Evolutionary conservation across 352 stramenopile genomes (phyloP), one percentile per base, ranked within the genome.

Genomic region (Saprolegnia diclina): DNA sequence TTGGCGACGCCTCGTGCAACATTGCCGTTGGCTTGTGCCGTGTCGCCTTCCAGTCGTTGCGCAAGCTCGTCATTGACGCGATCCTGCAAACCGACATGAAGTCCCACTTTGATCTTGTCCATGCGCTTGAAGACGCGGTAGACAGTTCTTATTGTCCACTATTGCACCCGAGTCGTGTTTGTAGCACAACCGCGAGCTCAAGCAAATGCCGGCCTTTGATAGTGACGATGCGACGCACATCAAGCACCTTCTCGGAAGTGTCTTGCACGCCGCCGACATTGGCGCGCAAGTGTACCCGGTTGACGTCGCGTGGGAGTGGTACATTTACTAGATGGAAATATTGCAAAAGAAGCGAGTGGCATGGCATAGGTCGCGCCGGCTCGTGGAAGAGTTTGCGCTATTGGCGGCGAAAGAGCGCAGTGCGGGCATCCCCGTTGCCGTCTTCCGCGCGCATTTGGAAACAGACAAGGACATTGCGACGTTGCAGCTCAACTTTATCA

Each of bases 401-500:
- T 57, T 80, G 52, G 63, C 59, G 4, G 56, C 66, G 4, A 73
- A 73, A 26, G 72, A 79, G 37, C 59, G 59, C 11, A 22, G 18
- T 6, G 22, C 64, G 16, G 66, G 71, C 7, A 42, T 81, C 4
- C 45, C 71, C 5, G 50, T 73, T 16, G 74, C 70, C 10, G 56
- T 71, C 4, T 78, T 77, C 64, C 77, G 79, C 42, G 72, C 86
- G 59, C 88, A 90, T 40, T 64, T 92, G 64, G 77, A 92, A n/a
- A 79, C 90, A 37, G 80, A 90, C 62, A 74, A 70, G 2, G 80
- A 76, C 29, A 81, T 81, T 26, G 86, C 72, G 45, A 81, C 81
- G 5, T 67, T 92, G 40, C 82, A 92, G 63, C 83, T 92, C 65
- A 92, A 92, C 74, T 92, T 92, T 59, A 89, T 92, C 72, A 83